Base-by-base conservation (phyloP, 1,284 basidiomycete genomes). In the Amylostereum areolatum region DNA sequence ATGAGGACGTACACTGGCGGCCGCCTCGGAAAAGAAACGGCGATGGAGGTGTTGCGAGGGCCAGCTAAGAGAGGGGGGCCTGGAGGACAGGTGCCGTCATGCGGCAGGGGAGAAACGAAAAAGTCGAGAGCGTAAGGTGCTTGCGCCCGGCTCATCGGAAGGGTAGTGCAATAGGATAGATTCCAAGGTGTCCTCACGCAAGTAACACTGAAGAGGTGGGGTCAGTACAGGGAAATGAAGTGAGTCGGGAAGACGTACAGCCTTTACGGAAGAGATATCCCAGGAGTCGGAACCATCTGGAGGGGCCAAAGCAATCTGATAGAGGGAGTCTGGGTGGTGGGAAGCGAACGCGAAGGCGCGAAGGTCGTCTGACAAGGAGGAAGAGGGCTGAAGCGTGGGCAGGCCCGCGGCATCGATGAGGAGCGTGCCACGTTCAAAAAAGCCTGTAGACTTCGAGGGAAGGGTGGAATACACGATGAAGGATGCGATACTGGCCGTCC, bases 301-400 rank as follows among this genome's bases (percentile, higher is more conserved):
- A 46, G 67, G 75, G 58, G 83, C 75, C 55, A 92, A 66, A 44
- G 87, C 85, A 47, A 92, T 66, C 67, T 92, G 89, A 66, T 91
- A 91, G 57, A 86, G 66, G 10, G 76, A 73, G 18, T 67, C 66
- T 43, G 71, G 48, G 28, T 68, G 58, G 32, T 67, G 61, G 35
- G 77, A 61, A 29, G 61, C 57, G 49, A 71, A 62, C 37, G 68
- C 57, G 57, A 81, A 73, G 35, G 70, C 58, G 45, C 51, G 61
- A 34, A 80, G 63, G 63, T 78, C 74, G 46, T 73, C 57, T 12
- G 53, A 53, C 28, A 54, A 43, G 5, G 52, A 36, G 43, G 52
- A 39, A 18, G 51, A 27, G 52, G 53, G 29, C 48, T 41, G 45
- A 57, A 55, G 50, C 49, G 52, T 31, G 46, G 48, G 29, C 35